A percentile compares a stretch with the other conserved stretches of the same genome.
These are phyloP conservation scores for Pseudogymnoascus sp. DNA, from an alignment of 2,329 filamentous ascomycete species.

Conservation along the genomic window DNA sequence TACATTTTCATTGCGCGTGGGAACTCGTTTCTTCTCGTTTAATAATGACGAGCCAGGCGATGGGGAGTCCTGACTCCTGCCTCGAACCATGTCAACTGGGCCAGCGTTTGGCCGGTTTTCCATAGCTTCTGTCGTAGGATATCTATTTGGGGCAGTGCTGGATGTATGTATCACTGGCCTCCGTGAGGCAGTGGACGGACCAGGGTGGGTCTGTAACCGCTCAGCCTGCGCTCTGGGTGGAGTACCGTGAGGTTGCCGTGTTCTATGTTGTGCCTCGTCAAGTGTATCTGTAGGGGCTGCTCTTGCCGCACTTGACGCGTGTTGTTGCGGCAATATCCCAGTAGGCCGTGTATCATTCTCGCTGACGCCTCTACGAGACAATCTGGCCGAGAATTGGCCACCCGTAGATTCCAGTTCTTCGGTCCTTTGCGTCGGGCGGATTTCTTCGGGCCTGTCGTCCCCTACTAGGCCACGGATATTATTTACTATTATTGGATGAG, in stretches of 20 bases:
- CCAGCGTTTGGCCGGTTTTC: slow-evolving; percentile 26
- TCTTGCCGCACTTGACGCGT: neutral
- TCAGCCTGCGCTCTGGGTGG: slow-evolving; percentile 16
- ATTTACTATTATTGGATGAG: slow-evolving; percentile 61
- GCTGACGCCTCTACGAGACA: slow-evolving; percentile 16
- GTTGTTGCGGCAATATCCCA: slow-evolving; percentile 10
- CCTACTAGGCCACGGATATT: slow-evolving; percentile 75
- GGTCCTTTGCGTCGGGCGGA: slow-evolving; percentile 15
- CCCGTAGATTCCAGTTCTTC: slow-evolving; percentile 18
- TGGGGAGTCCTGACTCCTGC: slow-evolving; percentile 28
- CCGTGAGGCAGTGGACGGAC: neutral
- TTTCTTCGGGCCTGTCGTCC: slow-evolving; percentile 54
- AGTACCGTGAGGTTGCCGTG: slow-evolving; percentile 18
- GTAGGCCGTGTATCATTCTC: slow-evolving; percentile 11
- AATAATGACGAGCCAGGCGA: slow-evolving; percentile 31
- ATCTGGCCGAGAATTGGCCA: slow-evolving; percentile 21
- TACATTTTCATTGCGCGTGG: neutral
- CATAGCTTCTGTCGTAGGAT: slow-evolving; percentile 26
- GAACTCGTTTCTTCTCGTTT: slow-evolving; percentile 31
- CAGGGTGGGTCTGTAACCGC: neutral
- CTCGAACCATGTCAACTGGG: slow-evolving; percentile 11
- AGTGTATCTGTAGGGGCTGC: slow-evolving; percentile 5
- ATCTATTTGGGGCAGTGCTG: slow-evolving; percentile 42
- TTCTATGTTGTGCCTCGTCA: slow-evolving; percentile 15
- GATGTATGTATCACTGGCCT: slow-evolving; percentile 34